Percentiles rank a stretch among this genome's conserved stretches.
Conservation (phyloP, 2,329 filamentous ascomycete species). For the Sarocladium kiliense region DNA sequence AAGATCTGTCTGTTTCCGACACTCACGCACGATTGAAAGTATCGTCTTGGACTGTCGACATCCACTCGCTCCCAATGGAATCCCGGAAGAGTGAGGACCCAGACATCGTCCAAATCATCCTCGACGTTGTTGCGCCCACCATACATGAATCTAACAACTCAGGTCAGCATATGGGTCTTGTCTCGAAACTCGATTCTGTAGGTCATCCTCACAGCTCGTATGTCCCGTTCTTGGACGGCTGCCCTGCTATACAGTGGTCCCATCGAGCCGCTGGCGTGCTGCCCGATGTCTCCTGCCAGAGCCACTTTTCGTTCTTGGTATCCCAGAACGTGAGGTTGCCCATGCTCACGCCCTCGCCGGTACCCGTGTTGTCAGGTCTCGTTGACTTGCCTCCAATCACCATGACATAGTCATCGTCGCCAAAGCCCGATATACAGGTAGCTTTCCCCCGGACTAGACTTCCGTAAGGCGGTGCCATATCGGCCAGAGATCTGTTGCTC, state of each 20-base stretch:
- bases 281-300: background rate
- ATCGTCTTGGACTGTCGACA: background rate
- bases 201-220: background rate
- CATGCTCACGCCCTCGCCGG: background rate
- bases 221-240: background rate
- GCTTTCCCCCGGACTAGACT: background rate
- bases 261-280: background rate
- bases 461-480: background rate
- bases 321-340: background rate
- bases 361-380: background rate
- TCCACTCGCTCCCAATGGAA: background rate
- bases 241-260: background rate
- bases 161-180: background rate
- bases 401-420: background rate
- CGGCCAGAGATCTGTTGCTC: background rate
- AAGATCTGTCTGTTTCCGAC: background rate
- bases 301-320: background rate
- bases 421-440: background rate
- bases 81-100: background rate
- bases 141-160: background rate
- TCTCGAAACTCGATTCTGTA: no score
- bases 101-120: background rate
- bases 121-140: background rate
- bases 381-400: background rate
- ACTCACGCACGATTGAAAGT: background rate